Percentiles rank a stretch among this genome's conserved stretches.
Evolutionary conservation across 176 grass and related monocot species (phyloP).

Genomic region (Rhynchospora tenuis): DNA sequence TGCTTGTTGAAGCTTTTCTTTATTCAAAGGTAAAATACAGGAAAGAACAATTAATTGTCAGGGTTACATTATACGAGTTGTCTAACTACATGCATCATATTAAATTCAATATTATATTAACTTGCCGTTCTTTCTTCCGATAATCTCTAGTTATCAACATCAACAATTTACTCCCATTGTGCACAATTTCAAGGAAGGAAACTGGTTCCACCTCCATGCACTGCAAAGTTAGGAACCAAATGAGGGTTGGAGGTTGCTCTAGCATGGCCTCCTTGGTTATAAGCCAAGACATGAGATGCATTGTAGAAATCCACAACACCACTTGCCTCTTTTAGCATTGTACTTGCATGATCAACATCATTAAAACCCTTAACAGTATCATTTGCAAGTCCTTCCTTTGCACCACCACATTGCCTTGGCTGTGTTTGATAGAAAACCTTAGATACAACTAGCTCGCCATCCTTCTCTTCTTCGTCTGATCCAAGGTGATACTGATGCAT

Average conservation of each 20-base stretch:
- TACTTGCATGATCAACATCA: conserved; percentile 14
- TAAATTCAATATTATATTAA: conserved; percentile 8
- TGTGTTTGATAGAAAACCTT: conserved; percentile 99
- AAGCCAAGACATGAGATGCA: conserved; percentile 50
- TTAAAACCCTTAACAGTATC: background rate
- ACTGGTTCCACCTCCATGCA: conserved; percentile 59
- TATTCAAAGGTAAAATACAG: conserved; percentile 12
- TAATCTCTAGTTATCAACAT: conserved; percentile 4
- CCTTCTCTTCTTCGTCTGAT: conserved; percentile 75
- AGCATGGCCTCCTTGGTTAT: conserved; percentile 50
- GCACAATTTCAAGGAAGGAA: conserved; percentile 52
- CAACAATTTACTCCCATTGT: background rate
- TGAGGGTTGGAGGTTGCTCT: conserved; percentile 40
- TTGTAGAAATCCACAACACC: conserved; percentile 59
- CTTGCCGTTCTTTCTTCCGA: background rate
- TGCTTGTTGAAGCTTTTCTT: background rate
- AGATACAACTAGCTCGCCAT: conserved; percentile 94
- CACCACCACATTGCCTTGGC: conserved; percentile 69
- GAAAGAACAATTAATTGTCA: conserved; percentile 13
- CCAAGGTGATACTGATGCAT: conserved; percentile 97
- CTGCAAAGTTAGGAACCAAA: conserved; percentile 70
- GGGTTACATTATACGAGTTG: conserved; percentile 13
- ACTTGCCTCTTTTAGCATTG: conserved; percentile 30
- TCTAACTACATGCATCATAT: conserved; percentile 2
- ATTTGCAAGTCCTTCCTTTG: conserved; percentile 18